Evolutionary conservation across 2,329 filamentous ascomycete species (phyloP), one percentile per base, ranked within the genome.

Genomic region (Aspergillus melleus): DNA sequence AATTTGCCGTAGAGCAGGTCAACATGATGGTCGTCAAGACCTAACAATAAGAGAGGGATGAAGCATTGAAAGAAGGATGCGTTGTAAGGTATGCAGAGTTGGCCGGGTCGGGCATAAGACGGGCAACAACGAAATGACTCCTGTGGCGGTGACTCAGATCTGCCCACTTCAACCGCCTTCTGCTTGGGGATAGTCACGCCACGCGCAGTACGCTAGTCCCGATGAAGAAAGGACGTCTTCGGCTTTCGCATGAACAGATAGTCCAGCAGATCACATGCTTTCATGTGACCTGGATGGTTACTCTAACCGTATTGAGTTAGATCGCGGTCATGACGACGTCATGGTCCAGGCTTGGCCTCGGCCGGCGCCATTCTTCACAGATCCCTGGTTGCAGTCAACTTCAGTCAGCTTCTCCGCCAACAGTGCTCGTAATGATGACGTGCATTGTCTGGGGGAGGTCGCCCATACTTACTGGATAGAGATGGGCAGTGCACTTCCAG

Each of bases 1-100:
- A 55, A 32, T 20, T 29, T 20, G 29, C 47, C 30, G 14, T 42
- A 19, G 55, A 55, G 44, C 56, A 56, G 39, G 52, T 64, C 54
- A 68, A 64, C 67, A 69, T 69, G 64, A 52, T 66, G 62, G 59
- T 65, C 59, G 51, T 52, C 47, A 39, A 55, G 57, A 63, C 59
- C 55, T 42, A 53, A 63, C 44, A n/a, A 55, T 12, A 47, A 20
- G 44, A 61, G 50, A 55, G 49, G 8, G 30, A 49, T 39, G 52
- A 60, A 49, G 51, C 61, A 61, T 63, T 59, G 50, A 59, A 61
- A 39, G 26, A 50, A 54, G 36, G 26, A 59, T 32, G 11, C 2
- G 58, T 55, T 30, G 54, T 59, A 51, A 52, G 51, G 44, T 26
- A 55, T 54, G 19, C 50, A 51, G 47, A 54, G 14, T 30, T 52